phyloP scores from a whole-genome alignment of 768 basidiomycete genomes.

The Boletus huronensis region DNA sequence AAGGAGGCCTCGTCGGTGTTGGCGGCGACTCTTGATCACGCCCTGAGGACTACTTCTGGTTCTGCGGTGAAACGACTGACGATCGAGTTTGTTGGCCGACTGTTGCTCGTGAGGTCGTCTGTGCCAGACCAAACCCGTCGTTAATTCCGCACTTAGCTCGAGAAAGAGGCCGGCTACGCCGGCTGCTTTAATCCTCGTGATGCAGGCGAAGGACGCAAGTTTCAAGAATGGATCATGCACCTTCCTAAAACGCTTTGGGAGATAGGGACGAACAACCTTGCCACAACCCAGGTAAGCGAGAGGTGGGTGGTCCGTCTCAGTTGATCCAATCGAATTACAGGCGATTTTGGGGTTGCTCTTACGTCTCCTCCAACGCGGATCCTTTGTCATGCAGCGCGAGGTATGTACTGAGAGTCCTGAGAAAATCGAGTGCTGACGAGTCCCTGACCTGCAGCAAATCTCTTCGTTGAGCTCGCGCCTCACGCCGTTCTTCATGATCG shows the following conservation, averaged over 20 bases:
- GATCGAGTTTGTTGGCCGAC: slow-evolving; percentile 69
- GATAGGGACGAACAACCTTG: slow-evolving; percentile 53
- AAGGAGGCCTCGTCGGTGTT: slow-evolving; percentile 32
- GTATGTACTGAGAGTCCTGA: slow-evolving; percentile 33
- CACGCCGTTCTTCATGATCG: slow-evolving; percentile 75
- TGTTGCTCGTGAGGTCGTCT: slow-evolving; percentile 55
- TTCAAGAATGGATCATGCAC: slow-evolving; percentile 67
- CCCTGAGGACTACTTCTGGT: slow-evolving; percentile 52
- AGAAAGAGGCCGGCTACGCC: slow-evolving; percentile 49
- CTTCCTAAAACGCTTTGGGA: slow-evolving; percentile 89
- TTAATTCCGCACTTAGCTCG: slow-evolving; percentile 45
- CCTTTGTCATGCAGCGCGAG: slow-evolving; percentile 40
- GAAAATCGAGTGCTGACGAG: neutral
- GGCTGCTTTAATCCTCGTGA: slow-evolving; percentile 44
- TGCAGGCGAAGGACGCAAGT: slow-evolving; percentile 28
- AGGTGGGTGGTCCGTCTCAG: neutral
- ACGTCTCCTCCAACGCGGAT: slow-evolving; percentile 54
- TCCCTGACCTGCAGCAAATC: slow-evolving; percentile 40
- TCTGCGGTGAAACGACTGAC: slow-evolving; percentile 64
- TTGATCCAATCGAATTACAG: slow-evolving; percentile 30
- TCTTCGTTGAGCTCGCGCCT: slow-evolving; percentile 55
- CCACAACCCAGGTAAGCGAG: slow-evolving; percentile 55
- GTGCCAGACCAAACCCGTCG: neutral
- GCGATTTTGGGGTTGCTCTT: slow-evolving; percentile 62
- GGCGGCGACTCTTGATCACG: slow-evolving; percentile 63